These are phyloP conservation scores for Erodium trifolium DNA, from an alignment of 441 rosid species.

Conservation along the genomic window DNA sequence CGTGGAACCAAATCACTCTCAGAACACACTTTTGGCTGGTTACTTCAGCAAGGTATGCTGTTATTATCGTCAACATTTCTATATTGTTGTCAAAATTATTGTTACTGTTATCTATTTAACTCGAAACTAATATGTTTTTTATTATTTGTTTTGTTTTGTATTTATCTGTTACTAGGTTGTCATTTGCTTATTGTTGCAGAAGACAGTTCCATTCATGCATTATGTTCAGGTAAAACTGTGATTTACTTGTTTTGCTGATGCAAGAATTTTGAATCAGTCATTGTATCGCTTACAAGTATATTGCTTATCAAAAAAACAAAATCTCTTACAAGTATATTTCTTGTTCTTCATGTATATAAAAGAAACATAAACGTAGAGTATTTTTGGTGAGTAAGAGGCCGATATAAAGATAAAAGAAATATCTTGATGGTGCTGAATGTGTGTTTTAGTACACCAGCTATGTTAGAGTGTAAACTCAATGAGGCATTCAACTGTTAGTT, in stretches of 20 bases:
- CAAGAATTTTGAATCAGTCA: neutral
- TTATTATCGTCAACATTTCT: conserved; percentile 8
- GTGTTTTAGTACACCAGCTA: no score
- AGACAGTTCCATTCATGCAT: conserved; percentile 52
- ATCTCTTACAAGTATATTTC: no score
- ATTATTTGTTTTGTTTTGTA: neutral
- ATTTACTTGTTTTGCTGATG: conserved; percentile 4
- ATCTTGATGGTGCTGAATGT: no score
- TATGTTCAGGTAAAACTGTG: conserved; percentile 46
- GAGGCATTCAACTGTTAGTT: no score
- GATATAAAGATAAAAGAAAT: no score
- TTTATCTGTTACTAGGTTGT: conserved; percentile 44
- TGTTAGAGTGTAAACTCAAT: no score
- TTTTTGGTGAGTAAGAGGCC: no score
- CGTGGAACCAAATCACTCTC: conserved; percentile 44
- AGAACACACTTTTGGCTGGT: conserved; percentile 53
- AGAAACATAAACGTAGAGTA: no score
- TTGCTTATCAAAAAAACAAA: no score
- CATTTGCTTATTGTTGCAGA: conserved; percentile 53
- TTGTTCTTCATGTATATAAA: no score
- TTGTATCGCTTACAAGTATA: neutral
- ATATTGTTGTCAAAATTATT: neutral
- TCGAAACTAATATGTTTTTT: neutral
- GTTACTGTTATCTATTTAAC: conserved; percentile 5
- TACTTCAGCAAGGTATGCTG: conserved; percentile 64